Evolutionary conservation across 306 rosid genomes (phyloP).

Genomic region (Castanea sativa): DNA sequence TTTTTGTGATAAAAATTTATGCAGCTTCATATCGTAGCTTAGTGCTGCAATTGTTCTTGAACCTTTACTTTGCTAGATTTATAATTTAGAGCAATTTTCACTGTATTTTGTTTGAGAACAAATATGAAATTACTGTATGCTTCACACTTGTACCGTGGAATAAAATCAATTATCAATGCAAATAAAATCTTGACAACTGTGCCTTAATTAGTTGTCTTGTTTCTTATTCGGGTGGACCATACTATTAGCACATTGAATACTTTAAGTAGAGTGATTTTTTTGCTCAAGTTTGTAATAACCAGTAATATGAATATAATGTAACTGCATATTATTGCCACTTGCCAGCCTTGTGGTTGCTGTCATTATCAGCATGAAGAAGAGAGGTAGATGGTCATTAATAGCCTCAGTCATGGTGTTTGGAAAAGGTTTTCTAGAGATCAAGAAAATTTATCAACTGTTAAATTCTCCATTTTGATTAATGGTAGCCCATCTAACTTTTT

Average conservation of each 20-base stretch:
- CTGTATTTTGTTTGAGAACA: background rate
- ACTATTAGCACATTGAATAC: background rate
- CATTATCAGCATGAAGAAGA: background rate
- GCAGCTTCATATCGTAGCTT: background rate
- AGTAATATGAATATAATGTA: background rate
- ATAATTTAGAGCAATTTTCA: background rate
- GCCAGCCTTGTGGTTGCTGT: background rate
- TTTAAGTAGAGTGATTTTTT: background rate
- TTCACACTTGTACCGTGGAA: background rate
- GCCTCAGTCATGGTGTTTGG: background rate
- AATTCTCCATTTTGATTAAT: no score
- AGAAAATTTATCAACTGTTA: background rate
- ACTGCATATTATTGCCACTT: background rate
- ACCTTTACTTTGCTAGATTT: background rate
- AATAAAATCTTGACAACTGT: background rate
- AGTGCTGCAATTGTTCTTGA: background rate
- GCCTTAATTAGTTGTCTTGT: background rate
- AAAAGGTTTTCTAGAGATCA: background rate
- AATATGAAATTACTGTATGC: background rate
- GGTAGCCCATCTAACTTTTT: no score
- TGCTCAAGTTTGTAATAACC: background rate
- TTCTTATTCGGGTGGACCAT: background rate
- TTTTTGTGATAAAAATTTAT: background rate
- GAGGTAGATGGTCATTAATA: background rate
- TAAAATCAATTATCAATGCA: background rate